Evolutionary conservation across 2,329 filamentous ascomycete genomes (phyloP).

Genomic region (Neoascochyta sp.): DNA sequence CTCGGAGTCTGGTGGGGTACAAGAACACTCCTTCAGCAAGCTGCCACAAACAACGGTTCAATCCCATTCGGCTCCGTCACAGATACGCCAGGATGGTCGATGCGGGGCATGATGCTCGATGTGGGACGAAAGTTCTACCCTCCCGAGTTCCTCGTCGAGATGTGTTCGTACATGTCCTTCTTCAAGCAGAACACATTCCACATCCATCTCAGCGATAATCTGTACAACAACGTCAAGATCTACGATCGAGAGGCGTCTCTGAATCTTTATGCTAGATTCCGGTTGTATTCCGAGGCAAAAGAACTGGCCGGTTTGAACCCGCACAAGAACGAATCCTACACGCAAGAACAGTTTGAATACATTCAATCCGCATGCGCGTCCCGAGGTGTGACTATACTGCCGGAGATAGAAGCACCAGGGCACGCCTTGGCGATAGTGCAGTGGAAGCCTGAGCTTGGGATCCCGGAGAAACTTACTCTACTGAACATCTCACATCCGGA

Average conservation of each 20-base stretch:
- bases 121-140: conserved; percentile 47
- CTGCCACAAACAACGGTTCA: conserved; percentile 36
- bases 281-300: conserved; percentile 37
- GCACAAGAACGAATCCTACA: conserved; percentile 36
- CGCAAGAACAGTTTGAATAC: conserved; percentile 34
- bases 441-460: conserved; percentile 39
- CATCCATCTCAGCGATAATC: conserved; percentile 50
- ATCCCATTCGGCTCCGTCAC: conserved; percentile 26
- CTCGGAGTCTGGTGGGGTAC: too few species aligned
- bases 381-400: conserved; percentile 36
- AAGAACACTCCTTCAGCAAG: conserved; percentile 44
- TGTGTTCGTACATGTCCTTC: conserved; percentile 46
- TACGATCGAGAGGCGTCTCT: too few species aligned
- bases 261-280: conserved; percentile 49
- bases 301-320: conserved; percentile 34
- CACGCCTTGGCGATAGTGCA: conserved; percentile 39
- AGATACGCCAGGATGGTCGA: conserved; percentile 46
- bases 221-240: too few species aligned
- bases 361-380: conserved; percentile 35
- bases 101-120: conserved; percentile 46
- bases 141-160: conserved; percentile 42
- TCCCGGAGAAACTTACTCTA: conserved; percentile 36
- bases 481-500: conserved; percentile 37
- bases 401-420: conserved; percentile 39
- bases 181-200: conserved; percentile 52